phyloP scores from a whole-genome alignment of 768 basidiomycete species.

The Hemileccinum rubropunctum region DNA sequence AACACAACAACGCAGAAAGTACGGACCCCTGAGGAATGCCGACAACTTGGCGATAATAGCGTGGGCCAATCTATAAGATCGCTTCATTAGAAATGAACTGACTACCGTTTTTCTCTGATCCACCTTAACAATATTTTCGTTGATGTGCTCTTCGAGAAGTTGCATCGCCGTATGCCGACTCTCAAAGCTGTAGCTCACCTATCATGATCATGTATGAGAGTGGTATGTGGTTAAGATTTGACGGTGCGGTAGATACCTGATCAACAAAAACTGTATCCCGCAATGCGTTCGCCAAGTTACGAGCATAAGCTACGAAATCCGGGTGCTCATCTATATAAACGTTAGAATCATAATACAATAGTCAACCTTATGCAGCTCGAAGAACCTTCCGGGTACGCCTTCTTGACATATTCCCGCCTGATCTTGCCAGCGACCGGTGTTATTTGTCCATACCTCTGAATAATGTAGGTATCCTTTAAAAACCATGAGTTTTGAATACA shows the following conservation, averaged over 20 bases:
- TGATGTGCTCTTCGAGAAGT: conserved; percentile 86
- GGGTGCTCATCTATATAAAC: conserved; percentile 62
- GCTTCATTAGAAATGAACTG: neutral
- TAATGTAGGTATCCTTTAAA: conserved; percentile 65
- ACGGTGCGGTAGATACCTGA: conserved; percentile 45
- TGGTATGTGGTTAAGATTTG: neutral
- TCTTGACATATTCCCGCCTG: conserved; percentile 53
- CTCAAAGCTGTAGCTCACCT: conserved; percentile 57
- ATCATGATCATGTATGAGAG: neutral
- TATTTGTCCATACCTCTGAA: conserved; percentile 70
- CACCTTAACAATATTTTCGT: conserved; percentile 89
- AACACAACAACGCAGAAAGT: conserved; percentile 91
- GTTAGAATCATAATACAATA: neutral
- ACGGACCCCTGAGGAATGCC: conserved; percentile 98
- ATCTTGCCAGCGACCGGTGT: conserved; percentile 53
- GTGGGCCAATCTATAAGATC: conserved; percentile 62
- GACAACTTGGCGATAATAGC: conserved; percentile 82
- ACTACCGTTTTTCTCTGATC: neutral
- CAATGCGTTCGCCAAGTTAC: conserved; percentile 59
- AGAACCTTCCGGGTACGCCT: conserved; percentile 67
- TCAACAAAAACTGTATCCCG: conserved; percentile 85
- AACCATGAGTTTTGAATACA: neutral
- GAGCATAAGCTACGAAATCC: conserved; percentile 70
- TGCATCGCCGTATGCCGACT: conserved; percentile 56
- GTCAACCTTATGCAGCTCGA: neutral